phyloP scores from a whole-genome alignment of 495 filamentous ascomycete genomes.

The Hyphodiscus hymeniophilus region DNA sequence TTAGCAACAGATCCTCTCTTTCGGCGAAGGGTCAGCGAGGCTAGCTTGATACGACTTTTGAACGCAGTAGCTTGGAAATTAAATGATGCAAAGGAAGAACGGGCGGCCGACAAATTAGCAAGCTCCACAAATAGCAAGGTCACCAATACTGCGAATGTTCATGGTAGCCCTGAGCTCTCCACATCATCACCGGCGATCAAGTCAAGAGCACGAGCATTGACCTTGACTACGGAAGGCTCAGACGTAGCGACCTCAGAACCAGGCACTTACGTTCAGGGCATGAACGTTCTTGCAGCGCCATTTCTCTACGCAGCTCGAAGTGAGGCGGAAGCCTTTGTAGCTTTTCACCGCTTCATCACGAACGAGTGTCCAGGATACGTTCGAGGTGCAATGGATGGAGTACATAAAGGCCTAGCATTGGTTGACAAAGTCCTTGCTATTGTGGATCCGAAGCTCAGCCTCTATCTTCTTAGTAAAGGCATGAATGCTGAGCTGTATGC shows the following conservation, averaged over 20 bases:
- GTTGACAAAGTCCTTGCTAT: conserved; percentile 87
- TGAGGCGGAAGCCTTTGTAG: conserved; percentile 88
- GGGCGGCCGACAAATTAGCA: conserved; percentile 26
- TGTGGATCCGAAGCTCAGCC: conserved; percentile 80
- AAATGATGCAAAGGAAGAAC: conserved; percentile 59
- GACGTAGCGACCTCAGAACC: conserved; percentile 47
- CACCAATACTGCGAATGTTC: conserved; percentile 16
- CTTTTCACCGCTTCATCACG: conserved; percentile 84
- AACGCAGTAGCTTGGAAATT: conserved; percentile 94
- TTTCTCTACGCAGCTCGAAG: conserved; percentile 93
- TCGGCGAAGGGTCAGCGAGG: conserved; percentile 88
- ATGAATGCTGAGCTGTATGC: conserved; percentile 92
- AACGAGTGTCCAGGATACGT: conserved; percentile 90
- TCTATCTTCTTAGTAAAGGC: conserved; percentile 73
- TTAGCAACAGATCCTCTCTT: conserved; percentile 93
- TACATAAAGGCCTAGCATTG: conserved; percentile 81
- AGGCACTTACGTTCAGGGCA: conserved; percentile 92
- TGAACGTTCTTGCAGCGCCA: conserved; percentile 98
- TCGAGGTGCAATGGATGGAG: conserved; percentile 91
- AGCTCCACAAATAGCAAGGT: conserved; percentile 20
- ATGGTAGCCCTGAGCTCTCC: conserved; percentile 28
- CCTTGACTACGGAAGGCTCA: conserved; percentile 50
- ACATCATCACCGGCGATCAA: conserved; percentile 40
- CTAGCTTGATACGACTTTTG: conserved; percentile 88
- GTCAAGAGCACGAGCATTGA: conserved; percentile 40